A percentile compares a stretch with the other conserved stretches of the same genome.
phyloP scores from a whole-genome alignment of 75 land plant genomes.

The Sequoiadendron giganteum region DNA sequence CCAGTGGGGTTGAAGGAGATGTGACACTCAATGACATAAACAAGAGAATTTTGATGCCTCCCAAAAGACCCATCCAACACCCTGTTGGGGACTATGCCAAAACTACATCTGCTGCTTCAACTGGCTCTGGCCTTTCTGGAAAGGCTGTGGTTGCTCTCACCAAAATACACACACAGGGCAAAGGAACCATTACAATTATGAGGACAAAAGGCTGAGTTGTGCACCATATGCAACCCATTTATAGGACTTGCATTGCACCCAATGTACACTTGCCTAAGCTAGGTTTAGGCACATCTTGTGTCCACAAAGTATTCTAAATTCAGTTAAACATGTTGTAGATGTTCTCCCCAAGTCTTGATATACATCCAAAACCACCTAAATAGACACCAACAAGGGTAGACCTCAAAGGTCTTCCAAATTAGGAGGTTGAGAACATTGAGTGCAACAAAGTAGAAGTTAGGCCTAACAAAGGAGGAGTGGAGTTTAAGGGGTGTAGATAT shows the following conservation, averaged over 20 bases:
- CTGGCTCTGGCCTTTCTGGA: constrained; percentile 79
- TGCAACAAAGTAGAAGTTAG: neutral
- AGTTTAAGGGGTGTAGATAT: neutral
- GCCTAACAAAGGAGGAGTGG: neutral
- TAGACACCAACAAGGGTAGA: neutral
- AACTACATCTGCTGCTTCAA: constrained; percentile 34
- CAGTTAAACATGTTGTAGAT: neutral
- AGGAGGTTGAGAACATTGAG: neutral
- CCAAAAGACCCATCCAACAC: constrained; percentile 53
- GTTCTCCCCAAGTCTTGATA: neutral
- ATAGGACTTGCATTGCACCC: neutral
- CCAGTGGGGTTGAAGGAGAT: constrained; percentile 70
- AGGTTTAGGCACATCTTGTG: too few relatives aligned
- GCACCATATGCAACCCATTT: neutral
- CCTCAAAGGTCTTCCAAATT: neutral
- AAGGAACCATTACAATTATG: constrained; percentile 91
- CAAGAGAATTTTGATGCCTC: constrained; percentile 63
- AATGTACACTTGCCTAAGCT: neutral
- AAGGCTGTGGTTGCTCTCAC: constrained; percentile 86
- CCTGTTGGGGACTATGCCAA: constrained; percentile 54
- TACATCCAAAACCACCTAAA: neutral
- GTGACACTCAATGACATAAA: constrained; percentile 82
- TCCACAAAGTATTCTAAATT: neutral
- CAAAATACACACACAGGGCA: constrained; percentile 80
- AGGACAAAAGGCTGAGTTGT: constrained; percentile 73